Evolutionary conservation across 2,329 filamentous ascomycete species (phyloP), one percentile per base, ranked within the genome.

Genomic region (Coniochaeta hoffmannii): DNA sequence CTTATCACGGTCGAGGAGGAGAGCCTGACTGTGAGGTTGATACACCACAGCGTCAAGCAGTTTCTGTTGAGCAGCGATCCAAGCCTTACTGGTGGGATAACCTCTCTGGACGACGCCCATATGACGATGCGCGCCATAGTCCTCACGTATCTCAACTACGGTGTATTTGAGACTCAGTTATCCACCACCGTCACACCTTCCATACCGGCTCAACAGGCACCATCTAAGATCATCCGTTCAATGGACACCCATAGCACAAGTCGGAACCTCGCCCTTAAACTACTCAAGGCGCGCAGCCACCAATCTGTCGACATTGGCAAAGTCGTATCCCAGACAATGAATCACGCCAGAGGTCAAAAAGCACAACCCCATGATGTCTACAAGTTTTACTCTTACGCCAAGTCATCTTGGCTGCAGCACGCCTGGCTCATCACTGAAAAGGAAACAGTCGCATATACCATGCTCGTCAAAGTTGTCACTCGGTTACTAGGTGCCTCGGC

Each of bases 21-120:
- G 24, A 60, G 65, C 11, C 34, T 53, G 2, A 57, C 68, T 0
- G 59, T 71, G 6, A 60, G 63, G 3, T 59, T 72, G 0, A 58
- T 72, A 4, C 70, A 73, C 28, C 66, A 69, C 7, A 73, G 69
- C 7, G 64, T 70, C 11, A 68, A 62, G 52, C 65, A 70, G 44
- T 73, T 67, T 38, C 58, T 72, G 1, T 53, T 65, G n/a, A 53
- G 58, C 32, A 53, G 55, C 2, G 60, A 59, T 28, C 4, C 52
- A 28, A 26, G 19, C 30, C 31, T 38, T 8, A 31, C 36, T 14
- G n/a, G 30, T 12, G 30, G 53, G 49, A 14, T 50, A 26, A 60
- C 64, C 38, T 56, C 50, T 2, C 26, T 46, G 9, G 46, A 36
- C 14, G 57, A 56, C 32, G 62, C 64, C 54, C 44, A 61, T 3